Conservation (phyloP, 768 basidiomycete species). For the Mycena galopus region DNA sequence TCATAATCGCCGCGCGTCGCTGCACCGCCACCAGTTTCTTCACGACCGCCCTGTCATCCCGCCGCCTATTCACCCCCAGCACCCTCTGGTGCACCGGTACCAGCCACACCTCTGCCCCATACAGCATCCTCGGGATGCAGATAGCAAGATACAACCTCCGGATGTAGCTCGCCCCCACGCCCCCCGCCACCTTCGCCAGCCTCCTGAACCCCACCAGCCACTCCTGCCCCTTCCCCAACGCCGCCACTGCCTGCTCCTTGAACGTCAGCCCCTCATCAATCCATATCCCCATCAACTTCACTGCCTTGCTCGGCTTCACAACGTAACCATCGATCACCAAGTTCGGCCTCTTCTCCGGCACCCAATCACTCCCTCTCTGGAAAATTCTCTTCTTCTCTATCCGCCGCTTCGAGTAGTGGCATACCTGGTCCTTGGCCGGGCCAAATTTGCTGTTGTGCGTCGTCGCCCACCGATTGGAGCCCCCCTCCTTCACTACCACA, state of each 20-base stretch:
- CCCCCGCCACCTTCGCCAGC: background rate
- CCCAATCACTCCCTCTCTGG: background rate
- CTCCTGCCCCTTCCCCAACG: slow-evolving; percentile 26
- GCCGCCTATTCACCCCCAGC: background rate
- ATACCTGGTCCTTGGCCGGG: too few species aligned
- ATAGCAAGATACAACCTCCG: slow-evolving; percentile 16
- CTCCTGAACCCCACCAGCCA: slow-evolving; percentile 18
- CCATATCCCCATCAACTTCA: slow-evolving; percentile 7
- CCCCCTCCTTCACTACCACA: too few species aligned
- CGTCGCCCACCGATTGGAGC: too few species aligned
- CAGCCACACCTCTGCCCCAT: background rate
- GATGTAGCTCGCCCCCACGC: slow-evolving; percentile 6
- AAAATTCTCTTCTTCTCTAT: too few species aligned
- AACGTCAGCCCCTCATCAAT: slow-evolving; percentile 7
- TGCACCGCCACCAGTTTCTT: background rate
- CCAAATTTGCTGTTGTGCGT: too few species aligned
- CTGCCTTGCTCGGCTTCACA: background rate
- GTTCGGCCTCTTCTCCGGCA: background rate
- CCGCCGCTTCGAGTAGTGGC: too few species aligned
- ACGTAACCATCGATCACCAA: background rate
- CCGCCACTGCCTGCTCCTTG: slow-evolving; percentile 21
- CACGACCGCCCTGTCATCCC: background rate
- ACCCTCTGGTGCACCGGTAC: background rate
- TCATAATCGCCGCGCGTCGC: too few species aligned
- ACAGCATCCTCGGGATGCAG: too few species aligned